Conservation (phyloP, 2,329 filamentous ascomycete species). For the Beauveria sp. region DNA sequence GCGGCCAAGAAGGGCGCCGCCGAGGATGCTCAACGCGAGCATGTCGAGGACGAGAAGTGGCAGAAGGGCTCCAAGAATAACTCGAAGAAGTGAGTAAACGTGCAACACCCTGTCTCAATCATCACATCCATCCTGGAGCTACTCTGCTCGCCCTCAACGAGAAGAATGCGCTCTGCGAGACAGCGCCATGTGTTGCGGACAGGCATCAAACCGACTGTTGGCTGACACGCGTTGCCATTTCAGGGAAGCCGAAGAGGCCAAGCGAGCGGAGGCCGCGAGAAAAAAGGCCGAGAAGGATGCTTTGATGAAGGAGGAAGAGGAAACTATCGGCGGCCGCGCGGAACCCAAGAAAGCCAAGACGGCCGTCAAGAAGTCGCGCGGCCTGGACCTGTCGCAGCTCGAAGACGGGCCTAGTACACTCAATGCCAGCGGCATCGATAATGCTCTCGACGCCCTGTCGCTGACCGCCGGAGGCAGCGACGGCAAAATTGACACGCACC, state of each 20-base stretch:
- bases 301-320: conserved; percentile 75
- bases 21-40: conserved; percentile 57
- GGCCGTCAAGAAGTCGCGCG: conserved; percentile 61
- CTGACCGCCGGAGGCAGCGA: conserved; percentile 48
- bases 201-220: not conserved
- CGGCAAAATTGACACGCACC: conserved; percentile 76
- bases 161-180: not conserved
- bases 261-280: conserved; percentile 71
- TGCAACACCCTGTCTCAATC: no score
- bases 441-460: conserved; percentile 79
- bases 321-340: conserved; percentile 46
- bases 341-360: conserved; percentile 61
- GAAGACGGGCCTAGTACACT: conserved; percentile 58
- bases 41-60: conserved; percentile 71
- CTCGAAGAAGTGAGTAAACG: conserved; percentile 67
- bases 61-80: conserved; percentile 74
- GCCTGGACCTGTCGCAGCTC: conserved; percentile 68
- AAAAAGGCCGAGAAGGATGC: conserved; percentile 93
- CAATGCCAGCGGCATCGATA: conserved; percentile 84
- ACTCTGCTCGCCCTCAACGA: not conserved
- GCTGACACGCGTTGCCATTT: not conserved
- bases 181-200: not conserved
- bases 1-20: conserved; percentile 72
- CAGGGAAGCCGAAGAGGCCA: conserved; percentile 47
- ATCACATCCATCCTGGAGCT: no score